Evolutionary conservation across 23 red algal genomes (phyloP).

Genomic region (Cyanidium caldarium): DNA sequence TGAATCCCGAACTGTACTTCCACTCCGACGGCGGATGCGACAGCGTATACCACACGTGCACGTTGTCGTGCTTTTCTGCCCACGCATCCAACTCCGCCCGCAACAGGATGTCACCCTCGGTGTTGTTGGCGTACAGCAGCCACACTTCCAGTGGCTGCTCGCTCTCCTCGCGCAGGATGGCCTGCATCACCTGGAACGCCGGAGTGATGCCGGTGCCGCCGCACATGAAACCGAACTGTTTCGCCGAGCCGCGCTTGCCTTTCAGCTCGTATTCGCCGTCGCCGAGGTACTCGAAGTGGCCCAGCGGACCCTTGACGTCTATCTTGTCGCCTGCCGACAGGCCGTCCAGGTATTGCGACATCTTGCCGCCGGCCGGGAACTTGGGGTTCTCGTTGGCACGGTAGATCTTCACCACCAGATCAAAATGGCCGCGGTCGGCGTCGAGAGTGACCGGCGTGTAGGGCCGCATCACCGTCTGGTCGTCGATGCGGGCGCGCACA

Average conservation of each 20-base stretch:
- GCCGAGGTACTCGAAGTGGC: slow-evolving; percentile 75
- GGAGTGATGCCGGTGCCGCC: slow-evolving; percentile 89
- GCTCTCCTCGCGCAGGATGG: slow-evolving; percentile 34
- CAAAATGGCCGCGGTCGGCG: slow-evolving; percentile 42
- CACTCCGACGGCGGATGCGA: neutral
- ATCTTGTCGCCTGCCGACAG: slow-evolving; percentile 76
- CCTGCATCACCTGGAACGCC: slow-evolving; percentile 75
- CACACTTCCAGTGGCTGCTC: slow-evolving; percentile 7
- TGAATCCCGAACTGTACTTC: slow-evolving; percentile 50
- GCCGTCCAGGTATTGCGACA: slow-evolving; percentile 81
- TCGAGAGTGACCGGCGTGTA: slow-evolving; percentile 82
- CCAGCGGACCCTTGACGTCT: slow-evolving; percentile 79
- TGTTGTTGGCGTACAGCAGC: slow-evolving; percentile 85
- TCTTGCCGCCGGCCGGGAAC: slow-evolving; percentile 71
- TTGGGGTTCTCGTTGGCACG: slow-evolving; percentile 53
- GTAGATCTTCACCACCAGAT: slow-evolving; percentile 85
- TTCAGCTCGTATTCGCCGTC: slow-evolving; percentile 33
- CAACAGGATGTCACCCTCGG: slow-evolving; percentile 65
- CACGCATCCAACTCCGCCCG: slow-evolving; percentile 59
- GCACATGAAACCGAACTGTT: slow-evolving; percentile 62
- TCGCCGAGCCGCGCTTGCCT: slow-evolving; percentile 10
- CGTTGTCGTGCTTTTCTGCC: slow-evolving; percentile 26
- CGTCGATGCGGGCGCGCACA: slow-evolving; percentile 38
- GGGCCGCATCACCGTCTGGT: slow-evolving; percentile 67
- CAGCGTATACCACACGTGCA: slow-evolving; percentile 45